Evolutionary conservation across 805 yeast species (phyloP), one percentile per base, ranked within the genome.

Genomic region (Saturnispora quitensis): DNA sequence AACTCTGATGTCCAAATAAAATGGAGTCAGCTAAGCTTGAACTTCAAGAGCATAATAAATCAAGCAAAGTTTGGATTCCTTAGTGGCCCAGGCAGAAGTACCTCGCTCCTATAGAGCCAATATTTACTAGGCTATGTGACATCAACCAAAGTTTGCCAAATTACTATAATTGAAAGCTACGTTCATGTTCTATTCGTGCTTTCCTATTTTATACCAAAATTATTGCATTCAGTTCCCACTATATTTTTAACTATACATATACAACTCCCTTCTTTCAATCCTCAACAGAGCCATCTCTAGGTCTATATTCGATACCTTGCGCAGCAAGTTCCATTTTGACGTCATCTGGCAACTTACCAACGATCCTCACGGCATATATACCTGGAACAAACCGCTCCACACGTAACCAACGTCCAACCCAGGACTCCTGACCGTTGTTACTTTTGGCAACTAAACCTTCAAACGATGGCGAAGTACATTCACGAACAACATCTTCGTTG

Each of bases 321-420:
- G 77, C 77, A 40, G 81, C 83, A 62, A 93, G 72, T 50, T 83
- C 86, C 43, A 78, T 81, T 7, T 86, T 77, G 36, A 89, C 81
- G 57, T 91, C 97, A 7, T 86, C 87, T 1, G 98, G 97, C 47
- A 93, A 72, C 60, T 88, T 82, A 35, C 99, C 99, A 58, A 82
- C 84, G 6, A 93, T 91, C 62, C 91, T 87, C 31, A 90, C 95
- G 1, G 99, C 99, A 60, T 93, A 89, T 60, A 91, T 66, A 0
- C 98, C 99, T 0, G 95, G 86, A 22, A 81, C 83, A 64, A 89
- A 88, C 17, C 87, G 84, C 62, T 88, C 96, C 33, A 91, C 84
- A 67, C 97, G 80, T 52, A 91, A 73, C 99, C 99, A 91, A 63
- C 86, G 81, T 15, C 97, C 97, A 40, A 89, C 97, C 99, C 99